These are phyloP conservation scores for Monilinia aucupariae DNA, from an alignment of 2,329 filamentous ascomycete genomes.

Conservation along the genomic window DNA sequence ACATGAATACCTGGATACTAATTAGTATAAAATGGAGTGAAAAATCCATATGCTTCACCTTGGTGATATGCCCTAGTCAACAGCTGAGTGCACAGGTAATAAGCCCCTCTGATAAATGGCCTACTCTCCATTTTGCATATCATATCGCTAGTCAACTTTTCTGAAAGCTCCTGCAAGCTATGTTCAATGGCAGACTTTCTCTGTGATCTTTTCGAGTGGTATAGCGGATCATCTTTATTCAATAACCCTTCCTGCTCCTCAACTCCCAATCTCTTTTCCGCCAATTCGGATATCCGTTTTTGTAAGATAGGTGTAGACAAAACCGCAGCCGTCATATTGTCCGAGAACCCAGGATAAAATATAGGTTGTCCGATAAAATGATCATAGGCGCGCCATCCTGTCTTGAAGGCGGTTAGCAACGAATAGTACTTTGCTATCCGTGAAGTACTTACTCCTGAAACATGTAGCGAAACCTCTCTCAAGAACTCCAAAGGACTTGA, in stretches of 20 bases:
- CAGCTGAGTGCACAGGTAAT: conserved; percentile 83
- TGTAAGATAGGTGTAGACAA: conserved; percentile 71
- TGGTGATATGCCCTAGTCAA: conserved; percentile 92
- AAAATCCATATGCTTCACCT: conserved; percentile 42
- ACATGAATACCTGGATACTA: conserved; percentile 67
- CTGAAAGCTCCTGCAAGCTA: conserved; percentile 72
- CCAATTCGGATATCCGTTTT: conserved; percentile 68
- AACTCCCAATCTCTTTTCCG: conserved; percentile 64
- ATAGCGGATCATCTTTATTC: conserved; percentile 49
- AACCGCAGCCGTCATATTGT: conserved; percentile 78
- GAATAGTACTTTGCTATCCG: background rate
- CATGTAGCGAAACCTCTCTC: conserved; percentile 86
- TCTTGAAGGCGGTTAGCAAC: conserved; percentile 32
- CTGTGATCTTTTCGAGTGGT: conserved; percentile 47
- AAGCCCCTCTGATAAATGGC: conserved; percentile 83
- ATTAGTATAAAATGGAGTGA: background rate
- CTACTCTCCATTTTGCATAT: conserved; percentile 99
- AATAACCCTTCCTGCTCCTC: conserved; percentile 73
- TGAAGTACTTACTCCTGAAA: conserved; percentile 55
- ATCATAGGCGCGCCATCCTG: conserved; percentile 94
- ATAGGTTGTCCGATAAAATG: conserved; percentile 84
- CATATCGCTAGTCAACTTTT: conserved; percentile 87
- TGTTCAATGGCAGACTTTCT: conserved; percentile 61
- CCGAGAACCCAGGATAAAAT: conserved; percentile 87
- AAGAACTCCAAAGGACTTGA: conserved; percentile 70